Conservation (phyloP, 305 asterid species). For the Solanum hybrid region DNA sequence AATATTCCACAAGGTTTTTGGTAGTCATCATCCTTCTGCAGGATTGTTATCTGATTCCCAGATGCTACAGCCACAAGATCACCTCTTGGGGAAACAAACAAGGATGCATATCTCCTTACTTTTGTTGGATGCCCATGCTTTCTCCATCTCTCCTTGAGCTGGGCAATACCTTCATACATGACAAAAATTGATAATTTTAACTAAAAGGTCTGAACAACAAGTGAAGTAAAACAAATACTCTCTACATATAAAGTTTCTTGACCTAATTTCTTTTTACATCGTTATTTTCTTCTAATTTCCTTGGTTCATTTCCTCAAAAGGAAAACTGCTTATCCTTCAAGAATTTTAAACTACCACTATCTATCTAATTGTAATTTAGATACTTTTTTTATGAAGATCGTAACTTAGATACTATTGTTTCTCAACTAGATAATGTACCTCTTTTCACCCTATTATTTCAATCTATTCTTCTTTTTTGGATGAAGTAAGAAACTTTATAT, state of each 20-base stretch:
- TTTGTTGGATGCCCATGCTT: slow-evolving; percentile 40
- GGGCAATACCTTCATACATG: slow-evolving; percentile 46
- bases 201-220: background rate
- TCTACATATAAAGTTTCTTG: background rate
- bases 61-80: slow-evolving; percentile 83
- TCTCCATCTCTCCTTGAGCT: slow-evolving; percentile 77
- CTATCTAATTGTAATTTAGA: background rate
- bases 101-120: slow-evolving; percentile 46
- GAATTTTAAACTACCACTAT: background rate
- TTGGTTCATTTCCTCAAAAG: background rate
- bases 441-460: background rate
- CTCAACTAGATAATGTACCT: background rate
- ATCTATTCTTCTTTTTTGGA: background rate
- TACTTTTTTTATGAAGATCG: background rate
- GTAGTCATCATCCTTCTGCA: slow-evolving; percentile 71
- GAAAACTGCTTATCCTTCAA: background rate
- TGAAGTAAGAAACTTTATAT: background rate
- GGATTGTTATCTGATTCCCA: slow-evolving; percentile 63
- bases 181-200: slow-evolving; percentile 11
- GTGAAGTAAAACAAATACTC: slow-evolving; percentile 6
- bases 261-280: background rate
- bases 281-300: background rate
- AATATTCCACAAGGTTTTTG: slow-evolving; percentile 74
- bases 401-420: background rate
- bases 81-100: slow-evolving; percentile 72